Evolutionary conservation across 164 flowering plant genomes (phyloP).

Genomic region (Magnolia changhungtana): DNA sequence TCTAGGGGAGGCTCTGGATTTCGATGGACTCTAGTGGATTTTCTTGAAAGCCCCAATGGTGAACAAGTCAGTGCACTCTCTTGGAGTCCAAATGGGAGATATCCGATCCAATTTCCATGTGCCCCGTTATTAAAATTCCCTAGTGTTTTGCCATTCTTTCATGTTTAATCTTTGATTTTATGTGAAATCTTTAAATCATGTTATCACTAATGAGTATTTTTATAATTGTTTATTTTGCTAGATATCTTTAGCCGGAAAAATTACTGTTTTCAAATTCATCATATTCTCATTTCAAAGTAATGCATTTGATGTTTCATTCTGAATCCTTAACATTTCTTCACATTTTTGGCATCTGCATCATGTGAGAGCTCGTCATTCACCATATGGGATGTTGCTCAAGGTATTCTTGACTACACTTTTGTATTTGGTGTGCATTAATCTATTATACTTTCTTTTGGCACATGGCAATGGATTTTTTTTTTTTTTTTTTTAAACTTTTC

Average conservation of each 20-base stretch:
- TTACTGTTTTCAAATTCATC: background rate
- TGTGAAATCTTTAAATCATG: background rate
- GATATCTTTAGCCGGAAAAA: background rate
- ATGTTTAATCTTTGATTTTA: background rate
- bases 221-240: background rate
- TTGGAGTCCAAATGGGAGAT: conserved; percentile 99
- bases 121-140: background rate
- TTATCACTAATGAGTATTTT: background rate
- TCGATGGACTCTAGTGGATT: conserved; percentile 83
- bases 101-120: conserved; percentile 43
- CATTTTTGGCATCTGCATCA: conserved; percentile 94
- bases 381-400: conserved; percentile 97
- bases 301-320: background rate
- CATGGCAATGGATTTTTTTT: background rate
- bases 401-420: conserved; percentile 31
- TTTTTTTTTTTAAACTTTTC: too few relatives aligned
- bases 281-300: background rate
- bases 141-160: background rate
- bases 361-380: conserved; percentile 86
- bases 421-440: background rate
- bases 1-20: conserved; percentile 80
- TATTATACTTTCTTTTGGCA: background rate
- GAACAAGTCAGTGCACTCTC: conserved; percentile 82
- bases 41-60: conserved; percentile 55
- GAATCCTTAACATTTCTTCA: conserved; percentile 53